These are phyloP conservation scores for Pichia sp. DNA, from an alignment of 1,139 yeast species.

Conservation along the genomic window DNA sequence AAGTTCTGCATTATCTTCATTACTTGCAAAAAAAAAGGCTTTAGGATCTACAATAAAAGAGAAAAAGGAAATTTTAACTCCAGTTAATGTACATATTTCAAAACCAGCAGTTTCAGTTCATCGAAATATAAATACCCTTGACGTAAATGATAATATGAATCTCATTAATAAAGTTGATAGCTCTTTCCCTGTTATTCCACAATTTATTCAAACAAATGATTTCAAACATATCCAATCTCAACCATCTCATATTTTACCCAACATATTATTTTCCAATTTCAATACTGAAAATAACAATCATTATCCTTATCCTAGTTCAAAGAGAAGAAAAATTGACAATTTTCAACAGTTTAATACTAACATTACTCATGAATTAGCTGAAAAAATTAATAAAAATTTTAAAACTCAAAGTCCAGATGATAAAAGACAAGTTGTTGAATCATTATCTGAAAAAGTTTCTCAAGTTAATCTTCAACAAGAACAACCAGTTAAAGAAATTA, in stretches of 20 bases:
- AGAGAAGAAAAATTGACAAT: constrained; percentile 13
- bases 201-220: background rate
- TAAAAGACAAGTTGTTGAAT: constrained; percentile 41
- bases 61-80: no score
- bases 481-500: constrained; percentile 4
- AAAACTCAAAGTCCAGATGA: constrained; percentile 82
- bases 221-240: background rate
- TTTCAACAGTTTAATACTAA: constrained; percentile 34
- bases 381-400: constrained; percentile 52
- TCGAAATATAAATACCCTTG: background rate
- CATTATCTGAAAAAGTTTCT: constrained; percentile 25
- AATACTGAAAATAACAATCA: background rate
- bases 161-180: no score
- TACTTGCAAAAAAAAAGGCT: constrained; percentile 3
- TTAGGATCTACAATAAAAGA: background rate
- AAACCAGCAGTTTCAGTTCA: no score
- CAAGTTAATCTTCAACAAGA: constrained; percentile 21
- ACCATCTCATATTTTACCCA: constrained; percentile 36
- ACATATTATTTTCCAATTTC: constrained; percentile 16
- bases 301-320: background rate
- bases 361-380: constrained; percentile 31
- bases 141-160: background rate
- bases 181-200: background rate
- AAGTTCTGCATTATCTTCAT: background rate
- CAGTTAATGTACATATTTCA: no score